Evolutionary conservation across 2,329 filamentous ascomycete genomes (phyloP).

Genomic region (Fusarium mangiferae): DNA sequence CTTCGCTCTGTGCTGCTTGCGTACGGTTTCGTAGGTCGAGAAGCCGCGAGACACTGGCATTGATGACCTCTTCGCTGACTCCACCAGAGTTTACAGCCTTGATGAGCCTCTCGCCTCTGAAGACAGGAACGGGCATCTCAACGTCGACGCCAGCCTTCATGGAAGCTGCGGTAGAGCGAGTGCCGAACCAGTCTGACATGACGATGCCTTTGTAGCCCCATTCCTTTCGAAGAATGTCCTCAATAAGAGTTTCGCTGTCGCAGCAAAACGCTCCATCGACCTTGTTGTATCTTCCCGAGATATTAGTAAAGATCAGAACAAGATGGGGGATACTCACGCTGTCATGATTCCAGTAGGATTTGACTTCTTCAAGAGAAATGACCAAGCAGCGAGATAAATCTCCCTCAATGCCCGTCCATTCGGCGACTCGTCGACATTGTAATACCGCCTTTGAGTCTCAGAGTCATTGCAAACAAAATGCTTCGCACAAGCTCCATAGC

Average conservation of each 20-base stretch:
- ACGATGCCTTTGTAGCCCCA: constrained; percentile 22
- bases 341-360: constrained; percentile 25
- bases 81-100: not conserved
- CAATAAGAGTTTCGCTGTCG: not conserved
- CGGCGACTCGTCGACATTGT: constrained; percentile 18
- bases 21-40: constrained; percentile 22
- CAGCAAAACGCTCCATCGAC: constrained; percentile 22
- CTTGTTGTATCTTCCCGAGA: constrained; percentile 23
- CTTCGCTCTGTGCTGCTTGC: not conserved
- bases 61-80: constrained; percentile 3
- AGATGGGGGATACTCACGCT: not conserved
- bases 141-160: constrained; percentile 22
- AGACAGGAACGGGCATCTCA: constrained; percentile 31
- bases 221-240: constrained; percentile 13
- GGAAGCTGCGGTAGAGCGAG: constrained; percentile 4
- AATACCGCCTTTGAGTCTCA: constrained; percentile 21
- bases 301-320: not conserved
- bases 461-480: constrained; percentile 36
- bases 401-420: constrained; percentile 12
- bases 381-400: constrained; percentile 34
- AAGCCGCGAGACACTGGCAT: not conserved
- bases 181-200: constrained; percentile 39
- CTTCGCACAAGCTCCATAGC: constrained; percentile 18
- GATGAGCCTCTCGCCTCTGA: constrained; percentile 15
- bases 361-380: constrained; percentile 8